Base-by-base conservation (phyloP, 192 early-diverging fungal genomes). In the Backusella sp. region DNA sequence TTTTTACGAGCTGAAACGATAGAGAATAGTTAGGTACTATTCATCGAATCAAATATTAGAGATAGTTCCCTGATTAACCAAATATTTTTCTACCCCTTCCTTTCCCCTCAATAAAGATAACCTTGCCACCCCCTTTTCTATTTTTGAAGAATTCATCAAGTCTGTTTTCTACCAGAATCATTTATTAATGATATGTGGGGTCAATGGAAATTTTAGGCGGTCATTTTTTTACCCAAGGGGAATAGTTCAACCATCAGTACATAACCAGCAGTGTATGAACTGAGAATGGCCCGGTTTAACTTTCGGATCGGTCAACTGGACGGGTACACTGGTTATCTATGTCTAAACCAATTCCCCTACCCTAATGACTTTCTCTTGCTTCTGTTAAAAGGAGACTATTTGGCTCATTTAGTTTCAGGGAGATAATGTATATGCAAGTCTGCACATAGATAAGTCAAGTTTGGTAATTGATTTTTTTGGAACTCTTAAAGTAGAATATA, bases 361-460 rank as follows among this genome's bases (percentile, higher is more conserved):
- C 23, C 68, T 39, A 41, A 37, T 35, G 21, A n/a, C 37, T 69
- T 39, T 23, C 37, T 62, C 56, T 62, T 36, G 15, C 6, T 39
- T 69, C 34, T 39, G 37, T 39, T 39, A 69, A 69, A 69, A 69
- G 68, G 37, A 69, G 56, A 62, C 23, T 62, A 69, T 69, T 35
- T 69, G 34, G 8, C 7, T 39, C n/a, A 68, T 68, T 36, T 68
- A 68, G n/a, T 37, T 39, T 37, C 37, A 37, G 35, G 37, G 37
- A 23, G 19, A 69, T 69, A 37, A 69, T 69, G 68, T 69, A 69
- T 69, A 62, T 62, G 56, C 21, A 36, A 19, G 26, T n/a, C 68
- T 69, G 68, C 68, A 69, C 68, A 69, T 69, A 69, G 68, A 69
- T 69, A 69, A 37, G 37, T 21, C 41, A 21, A 26, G n/a, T 69